Percentiles rank a stretch among this genome's conserved stretches.
These are phyloP conservation scores for Apium graveolens DNA, from an alignment of 129 eudicot species.

Conservation along the genomic window DNA sequence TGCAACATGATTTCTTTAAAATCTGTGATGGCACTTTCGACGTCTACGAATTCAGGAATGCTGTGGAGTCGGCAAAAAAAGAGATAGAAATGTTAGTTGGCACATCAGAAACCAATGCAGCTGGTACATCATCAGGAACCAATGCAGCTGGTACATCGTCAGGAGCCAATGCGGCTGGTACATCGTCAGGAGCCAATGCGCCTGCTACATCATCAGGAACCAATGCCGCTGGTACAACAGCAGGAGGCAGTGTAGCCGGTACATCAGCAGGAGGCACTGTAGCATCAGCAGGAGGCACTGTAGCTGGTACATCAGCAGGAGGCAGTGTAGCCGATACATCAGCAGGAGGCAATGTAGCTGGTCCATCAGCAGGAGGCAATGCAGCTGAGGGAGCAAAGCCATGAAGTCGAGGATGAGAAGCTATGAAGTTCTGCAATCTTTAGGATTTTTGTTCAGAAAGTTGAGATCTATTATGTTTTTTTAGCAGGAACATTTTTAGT, in stretches of 20 bases:
- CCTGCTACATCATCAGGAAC: not conserved
- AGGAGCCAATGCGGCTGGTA: not conserved
- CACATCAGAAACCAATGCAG: not conserved
- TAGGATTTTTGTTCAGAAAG: not conserved
- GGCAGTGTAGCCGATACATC: not conserved
- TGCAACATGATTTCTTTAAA: not conserved
- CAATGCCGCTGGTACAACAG: not conserved
- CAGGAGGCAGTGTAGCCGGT: too few species aligned
- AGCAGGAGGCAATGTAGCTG: not conserved
- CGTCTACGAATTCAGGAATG: not conserved
- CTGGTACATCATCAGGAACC: not conserved
- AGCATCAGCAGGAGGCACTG: not conserved
- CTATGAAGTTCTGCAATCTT: not conserved
- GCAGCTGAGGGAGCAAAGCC: not conserved
- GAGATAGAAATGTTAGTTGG: not conserved
- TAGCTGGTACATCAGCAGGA: not conserved
- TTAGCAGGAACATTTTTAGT: not conserved
- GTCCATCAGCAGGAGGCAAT: not conserved
- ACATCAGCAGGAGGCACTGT: not conserved
- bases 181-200: not conserved
- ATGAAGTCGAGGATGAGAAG: not conserved
- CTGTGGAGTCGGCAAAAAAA: not conserved
- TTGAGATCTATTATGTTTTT: not conserved
- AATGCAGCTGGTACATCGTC: not conserved
- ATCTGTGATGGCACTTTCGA: not conserved